A percentile compares a stretch with the other conserved stretches of the same genome.
These are phyloP conservation scores for Diplocarpon rosae DNA, from an alignment of 2,329 filamentous ascomycete species.

Conservation along the genomic window DNA sequence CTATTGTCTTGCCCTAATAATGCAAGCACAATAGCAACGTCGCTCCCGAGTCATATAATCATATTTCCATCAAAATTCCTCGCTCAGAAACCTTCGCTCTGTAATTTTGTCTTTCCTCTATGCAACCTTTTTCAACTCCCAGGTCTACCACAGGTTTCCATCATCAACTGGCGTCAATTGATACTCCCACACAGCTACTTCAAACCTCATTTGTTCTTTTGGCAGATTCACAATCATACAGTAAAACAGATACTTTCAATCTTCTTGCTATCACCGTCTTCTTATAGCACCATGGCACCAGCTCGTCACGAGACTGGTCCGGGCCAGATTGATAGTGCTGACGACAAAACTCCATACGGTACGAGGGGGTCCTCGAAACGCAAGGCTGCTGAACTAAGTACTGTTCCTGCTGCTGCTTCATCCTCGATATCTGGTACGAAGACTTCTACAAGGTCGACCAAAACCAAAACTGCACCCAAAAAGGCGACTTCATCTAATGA, in stretches of 20 bases:
- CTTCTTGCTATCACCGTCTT: no score
- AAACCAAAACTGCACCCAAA: conserved; percentile 7
- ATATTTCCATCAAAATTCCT: not conserved
- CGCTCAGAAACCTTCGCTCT: not conserved
- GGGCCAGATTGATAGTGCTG: conserved; percentile 5
- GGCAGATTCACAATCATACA: no score
- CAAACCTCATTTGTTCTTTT: not conserved
- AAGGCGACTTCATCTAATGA: conserved; percentile 11
- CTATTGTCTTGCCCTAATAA: not conserved
- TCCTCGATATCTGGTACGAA: conserved; percentile 8
- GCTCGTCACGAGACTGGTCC: conserved; percentile 17
- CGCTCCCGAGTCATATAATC: not conserved
- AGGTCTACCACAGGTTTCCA: not conserved
- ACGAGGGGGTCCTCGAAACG: conserved; percentile 18
- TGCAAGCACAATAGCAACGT: conserved; percentile 1
- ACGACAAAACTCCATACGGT: conserved; percentile 10
- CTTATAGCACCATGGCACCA: conserved; percentile 12
- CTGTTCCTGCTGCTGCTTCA: conserved; percentile 1
- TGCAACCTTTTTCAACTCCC: conserved; percentile 1
- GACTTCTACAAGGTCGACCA: conserved; percentile 8
- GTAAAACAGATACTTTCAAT: no score
- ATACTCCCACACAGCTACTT: not conserved
- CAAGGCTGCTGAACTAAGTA: conserved; percentile 16
- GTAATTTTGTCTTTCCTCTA: conserved; percentile 1
- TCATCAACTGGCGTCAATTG: conserved; percentile 1